Percentiles rank a stretch among this genome's conserved stretches.
Conservation (phyloP, 306 rosid genomes). For the Nissolia schottii region DNA sequence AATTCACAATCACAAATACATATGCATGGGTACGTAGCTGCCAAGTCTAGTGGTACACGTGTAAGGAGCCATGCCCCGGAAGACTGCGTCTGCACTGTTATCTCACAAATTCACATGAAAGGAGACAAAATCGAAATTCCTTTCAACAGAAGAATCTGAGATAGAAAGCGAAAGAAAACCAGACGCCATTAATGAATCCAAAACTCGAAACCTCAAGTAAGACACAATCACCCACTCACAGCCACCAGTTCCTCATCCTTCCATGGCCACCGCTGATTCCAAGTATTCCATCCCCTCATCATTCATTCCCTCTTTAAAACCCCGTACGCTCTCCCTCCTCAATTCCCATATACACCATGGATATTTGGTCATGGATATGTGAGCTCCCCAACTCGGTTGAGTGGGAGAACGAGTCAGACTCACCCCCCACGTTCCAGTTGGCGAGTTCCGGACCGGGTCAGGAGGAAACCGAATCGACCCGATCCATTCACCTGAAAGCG, state of each 20-base stretch:
- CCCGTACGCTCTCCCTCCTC: not conserved
- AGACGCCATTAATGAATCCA: slow-evolving; percentile 38
- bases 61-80: slow-evolving; percentile 38
- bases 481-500: slow-evolving; percentile 52
- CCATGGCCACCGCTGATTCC: slow-evolving; percentile 40
- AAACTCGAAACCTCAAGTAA: slow-evolving; percentile 21
- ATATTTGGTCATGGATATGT: slow-evolving; percentile 86
- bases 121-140: slow-evolving; percentile 16
- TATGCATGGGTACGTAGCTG: not conserved
- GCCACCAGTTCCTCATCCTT: slow-evolving; percentile 49
- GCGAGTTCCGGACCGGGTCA: slow-evolving; percentile 34
- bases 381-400: slow-evolving; percentile 58
- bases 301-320: slow-evolving; percentile 46
- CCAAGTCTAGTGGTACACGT: slow-evolving; percentile 35
- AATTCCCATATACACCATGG: slow-evolving; percentile 31
- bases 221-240: slow-evolving; percentile 25
- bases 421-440: slow-evolving; percentile 42
- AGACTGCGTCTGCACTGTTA: slow-evolving; percentile 22
- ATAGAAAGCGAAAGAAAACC: slow-evolving; percentile 34
- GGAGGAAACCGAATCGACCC: slow-evolving; percentile 22
- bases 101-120: not conserved
- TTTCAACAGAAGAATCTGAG: slow-evolving; percentile 9
- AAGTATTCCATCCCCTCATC: slow-evolving; percentile 39
- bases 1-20: not conserved
- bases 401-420: slow-evolving; percentile 48